Evolutionary conservation across 768 basidiomycete genomes (phyloP).

Genomic region (Xerocomus potaroensis): DNA sequence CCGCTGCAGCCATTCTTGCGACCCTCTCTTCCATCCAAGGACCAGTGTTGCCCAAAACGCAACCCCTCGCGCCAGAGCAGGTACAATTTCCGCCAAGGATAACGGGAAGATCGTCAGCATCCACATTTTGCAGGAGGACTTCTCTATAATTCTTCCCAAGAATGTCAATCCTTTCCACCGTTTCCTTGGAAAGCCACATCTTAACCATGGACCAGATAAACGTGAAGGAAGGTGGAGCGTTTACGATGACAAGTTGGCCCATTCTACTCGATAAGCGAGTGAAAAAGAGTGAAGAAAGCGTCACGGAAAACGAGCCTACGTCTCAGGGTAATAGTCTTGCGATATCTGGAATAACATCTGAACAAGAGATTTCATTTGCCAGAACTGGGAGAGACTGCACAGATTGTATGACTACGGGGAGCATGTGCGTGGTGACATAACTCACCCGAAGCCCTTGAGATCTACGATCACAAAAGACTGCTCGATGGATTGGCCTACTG

Average conservation of each 20-base stretch:
- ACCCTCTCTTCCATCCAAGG: slow-evolving; percentile 65
- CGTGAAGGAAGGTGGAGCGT: slow-evolving; percentile 70
- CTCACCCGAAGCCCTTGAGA: slow-evolving; percentile 65
- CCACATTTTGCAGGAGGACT: slow-evolving; percentile 54
- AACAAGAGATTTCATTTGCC: slow-evolving; percentile 69
- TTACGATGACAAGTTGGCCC: slow-evolving; percentile 68
- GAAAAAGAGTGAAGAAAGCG: not conserved
- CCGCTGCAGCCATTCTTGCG: slow-evolving; percentile 13
- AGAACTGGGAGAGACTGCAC: slow-evolving; percentile 59
- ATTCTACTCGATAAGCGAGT: slow-evolving; percentile 41
- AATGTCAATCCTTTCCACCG: slow-evolving; percentile 62
- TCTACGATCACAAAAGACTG: slow-evolving; percentile 64
- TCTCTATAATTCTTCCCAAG: slow-evolving; percentile 57
- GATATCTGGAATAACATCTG: slow-evolving; percentile 66
- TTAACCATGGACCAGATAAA: slow-evolving; percentile 67
- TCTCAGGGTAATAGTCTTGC: slow-evolving; percentile 76
- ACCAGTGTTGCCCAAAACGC: slow-evolving; percentile 58
- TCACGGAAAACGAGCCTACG: slow-evolving; percentile 40
- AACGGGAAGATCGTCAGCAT: slow-evolving; percentile 59
- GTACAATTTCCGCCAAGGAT: slow-evolving; percentile 63
- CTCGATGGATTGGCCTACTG: slow-evolving; percentile 47
- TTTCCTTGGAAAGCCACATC: slow-evolving; percentile 73
- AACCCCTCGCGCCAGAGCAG: slow-evolving; percentile 53
- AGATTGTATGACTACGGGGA: not conserved
- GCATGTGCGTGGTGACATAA: slow-evolving; percentile 1